Evolutionary conservation across 352 stramenopile species (phyloP).

Genomic region (Aphanomyces invadans): DNA sequence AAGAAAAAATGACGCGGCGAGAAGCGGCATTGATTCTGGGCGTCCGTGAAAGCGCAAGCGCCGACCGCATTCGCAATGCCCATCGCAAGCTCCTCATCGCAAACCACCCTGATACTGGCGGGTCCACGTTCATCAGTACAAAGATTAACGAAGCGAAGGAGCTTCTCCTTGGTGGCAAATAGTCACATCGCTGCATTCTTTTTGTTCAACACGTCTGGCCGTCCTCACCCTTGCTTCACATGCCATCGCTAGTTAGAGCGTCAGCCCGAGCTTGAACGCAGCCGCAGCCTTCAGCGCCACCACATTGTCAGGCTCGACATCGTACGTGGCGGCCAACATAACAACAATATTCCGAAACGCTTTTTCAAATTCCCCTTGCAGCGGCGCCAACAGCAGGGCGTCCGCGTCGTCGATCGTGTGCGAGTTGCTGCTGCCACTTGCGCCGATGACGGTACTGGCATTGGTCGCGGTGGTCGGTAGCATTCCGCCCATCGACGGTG

Average conservation of each 20-base stretch:
- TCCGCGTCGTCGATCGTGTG: constrained; percentile 18
- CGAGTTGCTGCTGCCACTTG: background rate
- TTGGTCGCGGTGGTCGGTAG: background rate
- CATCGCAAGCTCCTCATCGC: constrained; percentile 97
- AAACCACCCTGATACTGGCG: constrained; percentile 99
- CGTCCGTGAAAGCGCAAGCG: constrained; percentile 91
- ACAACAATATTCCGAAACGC: constrained; percentile 48
- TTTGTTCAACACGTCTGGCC: background rate
- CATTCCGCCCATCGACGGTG: background rate
- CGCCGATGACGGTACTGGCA: background rate
- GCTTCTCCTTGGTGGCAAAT: constrained; percentile 78
- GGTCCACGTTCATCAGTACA: constrained; percentile 96
- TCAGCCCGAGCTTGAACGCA: background rate
- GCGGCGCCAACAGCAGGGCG: constrained; percentile 32
- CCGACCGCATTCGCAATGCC: constrained; percentile 96
- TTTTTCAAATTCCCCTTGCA: constrained; percentile 65
- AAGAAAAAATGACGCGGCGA: constrained; percentile 97
- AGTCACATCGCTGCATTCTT: constrained; percentile 21
- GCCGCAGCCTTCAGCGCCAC: background rate
- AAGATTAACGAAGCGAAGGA: constrained; percentile 99
- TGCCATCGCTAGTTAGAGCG: background rate
- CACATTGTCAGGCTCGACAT: background rate
- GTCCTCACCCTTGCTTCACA: background rate
- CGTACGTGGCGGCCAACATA: constrained; percentile 28
- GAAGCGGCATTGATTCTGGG: constrained; percentile 99